A percentile compares a stretch with the other conserved stretches of the same genome.
Evolutionary conservation across 2,329 filamentous ascomycete species (phyloP).

Genomic region (Ilyonectria robusta): DNA sequence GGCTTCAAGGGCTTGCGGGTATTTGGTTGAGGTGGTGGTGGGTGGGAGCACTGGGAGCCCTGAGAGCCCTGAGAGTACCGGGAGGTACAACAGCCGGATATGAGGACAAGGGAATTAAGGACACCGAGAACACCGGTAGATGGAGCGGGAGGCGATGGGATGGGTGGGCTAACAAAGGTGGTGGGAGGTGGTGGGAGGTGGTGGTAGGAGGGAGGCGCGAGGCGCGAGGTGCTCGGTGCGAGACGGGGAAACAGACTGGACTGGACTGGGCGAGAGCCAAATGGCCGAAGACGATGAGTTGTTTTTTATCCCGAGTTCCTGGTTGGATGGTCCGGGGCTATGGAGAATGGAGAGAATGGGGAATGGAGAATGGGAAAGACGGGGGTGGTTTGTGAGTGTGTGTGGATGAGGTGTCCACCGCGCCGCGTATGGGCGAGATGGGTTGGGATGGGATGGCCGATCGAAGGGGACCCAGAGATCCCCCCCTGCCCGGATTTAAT

Average conservation of each 20-base stretch:
- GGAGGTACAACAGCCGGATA: no score
- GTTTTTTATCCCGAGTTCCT: slow-evolving; percentile 39
- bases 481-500: slow-evolving; percentile 20
- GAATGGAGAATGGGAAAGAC: slow-evolving; percentile 5
- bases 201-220: background rate
- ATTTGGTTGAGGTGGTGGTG: background rate
- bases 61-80: no score
- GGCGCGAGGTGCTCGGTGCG: background rate
- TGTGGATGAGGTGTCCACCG: background rate
- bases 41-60: background rate
- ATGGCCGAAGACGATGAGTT: slow-evolving; percentile 20
- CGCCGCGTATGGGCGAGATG: background rate
- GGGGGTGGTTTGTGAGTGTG: background rate
- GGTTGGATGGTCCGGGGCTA: slow-evolving; percentile 38
- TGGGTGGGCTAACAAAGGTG: background rate
- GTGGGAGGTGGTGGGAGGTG: no score
- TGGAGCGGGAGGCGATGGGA: background rate
- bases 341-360: slow-evolving; percentile 16
- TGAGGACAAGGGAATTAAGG: no score
- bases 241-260: slow-evolving; percentile 3
- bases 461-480: slow-evolving; percentile 18
- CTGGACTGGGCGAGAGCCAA: background rate
- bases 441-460: slow-evolving; percentile 24
- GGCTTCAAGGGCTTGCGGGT: background rate
- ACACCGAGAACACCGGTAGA: no score